These are phyloP conservation scores for Ajuga reptans DNA, from an alignment of 305 asterid species.

Conservation along the genomic window DNA sequence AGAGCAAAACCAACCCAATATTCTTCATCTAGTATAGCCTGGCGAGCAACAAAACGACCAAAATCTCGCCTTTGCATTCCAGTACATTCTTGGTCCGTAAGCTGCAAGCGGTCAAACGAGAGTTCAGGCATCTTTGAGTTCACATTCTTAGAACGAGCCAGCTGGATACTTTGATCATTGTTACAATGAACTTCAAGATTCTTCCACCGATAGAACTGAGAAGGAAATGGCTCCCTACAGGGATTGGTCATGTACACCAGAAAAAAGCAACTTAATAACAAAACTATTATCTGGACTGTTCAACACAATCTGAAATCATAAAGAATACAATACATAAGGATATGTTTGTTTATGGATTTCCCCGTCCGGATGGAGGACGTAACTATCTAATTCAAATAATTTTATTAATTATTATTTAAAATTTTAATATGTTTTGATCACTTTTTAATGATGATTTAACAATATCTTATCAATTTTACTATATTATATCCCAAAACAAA, in stretches of 20 bases:
- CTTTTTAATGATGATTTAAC: too few species aligned
- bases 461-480: too few species aligned
- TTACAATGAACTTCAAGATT: constrained; percentile 76
- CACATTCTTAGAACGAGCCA: constrained; percentile 36
- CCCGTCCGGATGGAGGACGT: too few species aligned
- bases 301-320: neutral
- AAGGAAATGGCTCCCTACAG: constrained; percentile 55
- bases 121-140: constrained; percentile 50
- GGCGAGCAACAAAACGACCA: constrained; percentile 77
- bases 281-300: neutral
- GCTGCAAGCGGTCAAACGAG: constrained; percentile 65
- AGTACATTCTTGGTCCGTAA: constrained; percentile 50
- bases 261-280: neutral
- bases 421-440: too few species aligned
- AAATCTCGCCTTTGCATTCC: constrained; percentile 46
- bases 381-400: too few species aligned
- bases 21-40: constrained; percentile 78
- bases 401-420: too few species aligned
- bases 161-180: constrained; percentile 44
- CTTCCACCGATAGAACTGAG: constrained; percentile 54
- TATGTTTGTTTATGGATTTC: too few species aligned
- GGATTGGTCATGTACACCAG: constrained; percentile 11
- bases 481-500: too few species aligned
- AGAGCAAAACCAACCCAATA: constrained; percentile 70
- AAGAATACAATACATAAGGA: too few species aligned